A percentile compares a stretch with the other conserved stretches of the same genome.
phyloP scores from a whole-genome alignment of 345 rosid genomes.

The Sisymbrium irio region DNA sequence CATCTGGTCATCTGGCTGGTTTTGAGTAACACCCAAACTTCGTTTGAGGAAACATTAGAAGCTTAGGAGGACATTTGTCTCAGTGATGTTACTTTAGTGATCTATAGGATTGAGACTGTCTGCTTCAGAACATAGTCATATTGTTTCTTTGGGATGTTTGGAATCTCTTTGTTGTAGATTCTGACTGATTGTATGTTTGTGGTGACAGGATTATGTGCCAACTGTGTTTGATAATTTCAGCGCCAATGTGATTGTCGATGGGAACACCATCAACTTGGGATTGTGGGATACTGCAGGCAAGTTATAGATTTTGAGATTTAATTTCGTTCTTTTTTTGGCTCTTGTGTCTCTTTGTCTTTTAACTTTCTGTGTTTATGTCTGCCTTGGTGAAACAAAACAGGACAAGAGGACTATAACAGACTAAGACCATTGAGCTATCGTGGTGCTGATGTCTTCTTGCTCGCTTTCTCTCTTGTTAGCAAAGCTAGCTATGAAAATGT shows the following conservation, averaged over 20 bases:
- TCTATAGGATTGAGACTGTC: background rate
- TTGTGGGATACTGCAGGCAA: conserved; percentile 87
- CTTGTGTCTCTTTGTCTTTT: background rate
- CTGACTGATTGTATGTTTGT: background rate
- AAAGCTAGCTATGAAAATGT: conserved; percentile 93
- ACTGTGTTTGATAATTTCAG: conserved; percentile 87
- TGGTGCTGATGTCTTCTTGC: conserved; percentile 87
- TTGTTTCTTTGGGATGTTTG: conserved; percentile 9
- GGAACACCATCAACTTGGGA: conserved; percentile 72
- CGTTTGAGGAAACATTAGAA: background rate
- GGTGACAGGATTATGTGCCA: conserved; percentile 73
- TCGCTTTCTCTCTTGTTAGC: conserved; percentile 89
- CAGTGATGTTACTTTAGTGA: background rate
- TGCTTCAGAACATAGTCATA: background rate
- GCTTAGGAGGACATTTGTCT: background rate
- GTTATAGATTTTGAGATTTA: background rate
- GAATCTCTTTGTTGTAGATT: conserved; percentile 19
- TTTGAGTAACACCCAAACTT: background rate
- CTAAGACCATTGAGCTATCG: conserved; percentile 90
- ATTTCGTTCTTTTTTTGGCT: background rate
- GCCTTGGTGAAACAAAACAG: conserved; percentile 52
- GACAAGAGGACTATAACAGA: conserved; percentile 93
- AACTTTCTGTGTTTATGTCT: background rate
- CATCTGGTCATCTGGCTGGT: too few relatives aligned
- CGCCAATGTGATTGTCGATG: conserved; percentile 82